phyloP scores from a whole-genome alignment of 805 yeast genomes.

The Millerozyma acaciae region DNA sequence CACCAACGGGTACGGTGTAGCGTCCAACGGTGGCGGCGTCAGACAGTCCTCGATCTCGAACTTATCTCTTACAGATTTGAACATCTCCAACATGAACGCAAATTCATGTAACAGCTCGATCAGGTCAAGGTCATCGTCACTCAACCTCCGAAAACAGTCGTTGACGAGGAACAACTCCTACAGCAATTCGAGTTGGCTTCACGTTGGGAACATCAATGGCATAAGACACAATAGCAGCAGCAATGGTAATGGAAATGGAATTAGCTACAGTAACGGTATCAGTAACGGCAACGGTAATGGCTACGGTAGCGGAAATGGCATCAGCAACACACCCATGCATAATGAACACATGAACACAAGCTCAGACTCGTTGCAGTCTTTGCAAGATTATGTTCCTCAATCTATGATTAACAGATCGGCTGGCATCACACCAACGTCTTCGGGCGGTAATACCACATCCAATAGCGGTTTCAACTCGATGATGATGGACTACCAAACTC shows the following conservation, averaged over 20 bases:
- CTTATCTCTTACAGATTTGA: constrained; percentile 37
- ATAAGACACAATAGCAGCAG: constrained; percentile 22
- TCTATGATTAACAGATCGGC: constrained; percentile 32
- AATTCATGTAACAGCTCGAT: constrained; percentile 12
- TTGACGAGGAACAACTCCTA: constrained; percentile 40
- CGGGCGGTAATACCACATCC: not conserved
- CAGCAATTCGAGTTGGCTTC: constrained; percentile 37
- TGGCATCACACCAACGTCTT: constrained; percentile 7
- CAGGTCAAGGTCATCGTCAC: constrained; percentile 35
- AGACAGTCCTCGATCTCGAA: constrained; percentile 39
- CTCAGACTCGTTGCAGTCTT: constrained; percentile 41
- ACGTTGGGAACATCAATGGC: constrained; percentile 39
- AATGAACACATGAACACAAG: constrained; percentile 23
- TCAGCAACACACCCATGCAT: constrained; percentile 1
- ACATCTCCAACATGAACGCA: constrained; percentile 28
- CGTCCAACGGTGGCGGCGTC: constrained; percentile 11
- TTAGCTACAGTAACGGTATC: constrained; percentile 4
- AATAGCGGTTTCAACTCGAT: constrained; percentile 27
- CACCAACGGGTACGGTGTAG: constrained; percentile 1
- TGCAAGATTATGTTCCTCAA: constrained; percentile 43
- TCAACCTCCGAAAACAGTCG: constrained; percentile 40
- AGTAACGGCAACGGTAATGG: no score
- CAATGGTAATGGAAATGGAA: no score
- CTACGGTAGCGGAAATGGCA: no score
- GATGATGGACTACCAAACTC: constrained; percentile 42